Evolutionary conservation across 1,284 basidiomycete species (phyloP), one percentile per base, ranked within the genome.

Genomic region (Phlebopus sp.): DNA sequence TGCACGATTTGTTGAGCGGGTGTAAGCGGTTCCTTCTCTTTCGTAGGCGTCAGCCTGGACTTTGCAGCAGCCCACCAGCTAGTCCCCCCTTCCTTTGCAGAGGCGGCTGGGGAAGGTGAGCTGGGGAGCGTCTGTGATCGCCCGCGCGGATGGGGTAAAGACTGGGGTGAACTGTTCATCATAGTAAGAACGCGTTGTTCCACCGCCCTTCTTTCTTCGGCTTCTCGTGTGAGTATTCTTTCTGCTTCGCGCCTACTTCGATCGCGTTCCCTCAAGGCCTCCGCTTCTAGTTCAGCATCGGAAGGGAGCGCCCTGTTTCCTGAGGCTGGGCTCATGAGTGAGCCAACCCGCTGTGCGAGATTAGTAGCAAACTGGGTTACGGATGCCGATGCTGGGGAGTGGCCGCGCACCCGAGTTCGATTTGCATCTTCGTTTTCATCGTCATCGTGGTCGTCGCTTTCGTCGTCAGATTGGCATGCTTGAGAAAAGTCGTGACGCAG

Each of bases 1-100:
- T 77, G 73, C 35, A 89, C 81, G 48, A 90, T 74, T 57, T 87
- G 85, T 59, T 90, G 88, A 0, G 88, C 87, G 5, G 89, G 87
- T 0, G 88, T 90, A 15, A 89, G 75, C 9, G 75, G 67, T 17
- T 87, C 85, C 56, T 76, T 76, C 7, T 81, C 77, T 56, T 89
- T 90, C 11, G 84, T 83, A 4, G 87, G 85, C 1, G 86, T 89
- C n/a, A 90, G 74, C 55, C 71, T 80, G 55, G 77, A 78, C 71
- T 85, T 89, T 3, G 87, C 79, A 2, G 78, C 69, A 6, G 76
- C 63, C 84, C 87, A 89, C 85, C 88, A 88, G 42, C 71, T 69
- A 0, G 66, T 37, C 32, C 59, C 58, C 1, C 63, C 63, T 7
- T 84, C 83, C 63, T 84, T 85, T 57, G 81, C 76, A 1, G 83